These are phyloP conservation scores for Yamadazyma taylorii DNA, from an alignment of 1,139 yeast genomes.

Conservation along the genomic window DNA sequence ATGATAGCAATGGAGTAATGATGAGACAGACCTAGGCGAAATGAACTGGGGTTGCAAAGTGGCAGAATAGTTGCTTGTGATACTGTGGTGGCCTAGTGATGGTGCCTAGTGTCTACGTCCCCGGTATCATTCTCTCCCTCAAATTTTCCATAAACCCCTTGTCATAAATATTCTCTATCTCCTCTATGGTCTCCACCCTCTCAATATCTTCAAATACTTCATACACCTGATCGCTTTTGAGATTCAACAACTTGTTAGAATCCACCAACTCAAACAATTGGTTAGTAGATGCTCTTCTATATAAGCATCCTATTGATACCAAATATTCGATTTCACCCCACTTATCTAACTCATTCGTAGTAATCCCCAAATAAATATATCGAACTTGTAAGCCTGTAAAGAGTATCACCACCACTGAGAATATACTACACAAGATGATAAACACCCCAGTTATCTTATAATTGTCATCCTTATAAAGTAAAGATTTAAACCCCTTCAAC, in stretches of 20 bases:
- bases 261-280: constrained; percentile 23
- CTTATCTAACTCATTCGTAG: constrained; percentile 86
- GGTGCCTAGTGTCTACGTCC: too few relatives aligned
- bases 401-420: constrained; percentile 52
- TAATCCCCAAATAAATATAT: constrained; percentile 73
- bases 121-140: constrained; percentile 4
- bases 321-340: constrained; percentile 76
- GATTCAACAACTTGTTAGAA: constrained; percentile 12
- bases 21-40: too few relatives aligned
- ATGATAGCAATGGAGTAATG: constrained; percentile 1
- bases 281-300: constrained; percentile 13
- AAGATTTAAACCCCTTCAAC: constrained; percentile 25
- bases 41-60: too few relatives aligned
- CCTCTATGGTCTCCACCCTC: constrained; percentile 19
- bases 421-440: constrained; percentile 51
- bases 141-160: constrained; percentile 57
- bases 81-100: too few relatives aligned
- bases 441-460: constrained; percentile 50
- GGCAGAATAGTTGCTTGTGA: too few relatives aligned
- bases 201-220: constrained; percentile 7
- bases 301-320: constrained; percentile 40
- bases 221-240: constrained; percentile 12
- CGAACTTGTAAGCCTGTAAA: constrained; percentile 64
- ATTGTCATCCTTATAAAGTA: constrained; percentile 23
- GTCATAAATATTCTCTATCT: constrained; percentile 67